Base-by-base conservation (phyloP, 176 grass and related monocot species). In the Cenchrus purpureus region DNA sequence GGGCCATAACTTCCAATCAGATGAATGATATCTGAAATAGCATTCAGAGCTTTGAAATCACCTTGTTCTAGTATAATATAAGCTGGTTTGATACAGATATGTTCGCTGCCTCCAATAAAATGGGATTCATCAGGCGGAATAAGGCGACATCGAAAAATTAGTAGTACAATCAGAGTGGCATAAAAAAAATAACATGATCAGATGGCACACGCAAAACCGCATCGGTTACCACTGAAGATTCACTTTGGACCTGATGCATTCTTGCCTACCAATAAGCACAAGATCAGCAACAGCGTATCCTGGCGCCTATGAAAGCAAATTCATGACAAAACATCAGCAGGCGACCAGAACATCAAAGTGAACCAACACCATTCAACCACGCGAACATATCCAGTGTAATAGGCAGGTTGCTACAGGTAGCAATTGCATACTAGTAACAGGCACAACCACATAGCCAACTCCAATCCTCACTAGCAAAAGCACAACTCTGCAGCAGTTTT, bases 341-440 rank as follows among this genome's bases (percentile, higher is more conserved):
- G 45, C 8, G 43, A 63, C 2, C 12, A 74, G 9, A 57, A 60
- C 13, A 78, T 1, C 25, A 54, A 34, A 34, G 28, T 46, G 55
- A 77, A 44, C 74, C 11, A 72, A 65, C 22, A 61, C 10, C 48
- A 59, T 61, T 44, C 68, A 50, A 70, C 52, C 28, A 25, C 7
- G 2, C 42, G 28, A 76, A 34, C 77, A 32, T 70, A 37, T 79
- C 29, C 43, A 75, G 29, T 43, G 29, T 25, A 68, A 12, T 42
- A 31, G 28, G 15, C 50, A 74, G 17, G 52, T 60, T 75, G 70
- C 59, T 80, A 65, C 58, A 86, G n/a, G 50, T 65, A 54, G 71
- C 32, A 61, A 53, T 12, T 20, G 42, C 53, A 71, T 25, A 67
- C 37, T n/a, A 73, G 67, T 12, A 72, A 45, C 25, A 37, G 51